Conservation (phyloP, 768 basidiomycete genomes). For the Termitomyces sp. region DNA sequence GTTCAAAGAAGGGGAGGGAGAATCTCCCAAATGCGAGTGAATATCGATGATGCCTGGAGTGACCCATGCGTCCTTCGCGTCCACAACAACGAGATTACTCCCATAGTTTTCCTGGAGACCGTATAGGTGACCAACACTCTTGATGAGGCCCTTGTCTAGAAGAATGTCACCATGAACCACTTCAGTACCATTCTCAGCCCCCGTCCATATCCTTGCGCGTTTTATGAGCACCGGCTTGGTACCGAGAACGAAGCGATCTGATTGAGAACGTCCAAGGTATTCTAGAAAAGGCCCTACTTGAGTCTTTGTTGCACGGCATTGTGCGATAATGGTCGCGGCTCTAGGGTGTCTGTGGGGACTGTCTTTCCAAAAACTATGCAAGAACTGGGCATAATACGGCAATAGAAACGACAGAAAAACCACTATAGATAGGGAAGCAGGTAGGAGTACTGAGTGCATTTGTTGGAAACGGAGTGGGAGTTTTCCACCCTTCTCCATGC, state of each 20-base stretch:
- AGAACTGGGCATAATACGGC: slow-evolving; percentile 4
- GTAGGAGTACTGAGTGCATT: not conserved
- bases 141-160: slow-evolving; percentile 64
- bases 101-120: slow-evolving; percentile 23
- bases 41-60: slow-evolving; percentile 71
- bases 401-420: not conserved
- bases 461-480: not conserved
- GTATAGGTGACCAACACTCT: slow-evolving; percentile 46
- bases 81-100: slow-evolving; percentile 41
- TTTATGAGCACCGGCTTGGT: slow-evolving; percentile 60
- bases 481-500: slow-evolving; percentile 1
- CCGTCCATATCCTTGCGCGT: slow-evolving; percentile 85
- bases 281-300: slow-evolving; percentile 37
- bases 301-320: slow-evolving; percentile 36
- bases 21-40: slow-evolving; percentile 64
- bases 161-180: slow-evolving; percentile 62
- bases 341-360: slow-evolving; percentile 7
- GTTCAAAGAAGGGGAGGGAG: slow-evolving; percentile 40
- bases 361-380: not conserved
- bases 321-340: slow-evolving; percentile 26
- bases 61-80: slow-evolving; percentile 69
- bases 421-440: not conserved
- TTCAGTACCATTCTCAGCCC: slow-evolving; percentile 58
- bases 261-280: slow-evolving; percentile 44
- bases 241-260: slow-evolving; percentile 62